Evolutionary conservation across 2,329 filamentous ascomycete species (phyloP), one percentile per base, ranked within the genome.

Genomic region (Fusarium acutatum): DNA sequence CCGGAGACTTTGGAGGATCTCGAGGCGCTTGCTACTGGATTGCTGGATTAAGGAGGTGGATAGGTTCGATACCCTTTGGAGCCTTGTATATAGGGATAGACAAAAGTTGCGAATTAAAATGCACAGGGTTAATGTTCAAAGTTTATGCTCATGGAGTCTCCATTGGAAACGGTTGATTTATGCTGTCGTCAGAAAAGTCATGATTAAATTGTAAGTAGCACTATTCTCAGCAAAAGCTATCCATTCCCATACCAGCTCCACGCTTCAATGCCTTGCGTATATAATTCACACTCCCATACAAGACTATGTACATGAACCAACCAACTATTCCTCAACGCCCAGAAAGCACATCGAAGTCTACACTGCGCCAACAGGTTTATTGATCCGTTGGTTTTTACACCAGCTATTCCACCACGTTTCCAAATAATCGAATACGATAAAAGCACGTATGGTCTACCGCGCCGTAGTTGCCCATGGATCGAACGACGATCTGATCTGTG

Each of bases 1-100:
- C 93, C 93, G 18, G 92, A 95, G 82, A 95, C 92, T 46, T 83
- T 96, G 76, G 92, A 94, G 81, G 93, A 95, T 81, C 65, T 95
- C 76, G 93, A 96, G 83, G 90, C 91, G 44, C 82, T 96, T 82
- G 94, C 94, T 61, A 89, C 92, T 49, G 92, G 92, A 7, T 82
- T 96, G 81, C 82, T 97, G 80, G 88, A 89, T 68, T 82, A 72
- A 71, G 49, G 73, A 69, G 47, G 38, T 26, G 62, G 59, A 50
- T 50, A 66, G 69, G 73, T 67, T 73, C 67, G 75, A 82, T 81
- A 81, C 78, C 78, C 79, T 71, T 47, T 70, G 60, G 59, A 58
- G 44, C 61, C 66, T 73, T 68, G 64, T 58, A 54, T 61, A 49
- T 59, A 62, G 35, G 64, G 41, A 67, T 76, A 75, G 64, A 76